Base-by-base conservation (phyloP, 129 eudicot genomes). In the Erigeron canadensis region DNA sequence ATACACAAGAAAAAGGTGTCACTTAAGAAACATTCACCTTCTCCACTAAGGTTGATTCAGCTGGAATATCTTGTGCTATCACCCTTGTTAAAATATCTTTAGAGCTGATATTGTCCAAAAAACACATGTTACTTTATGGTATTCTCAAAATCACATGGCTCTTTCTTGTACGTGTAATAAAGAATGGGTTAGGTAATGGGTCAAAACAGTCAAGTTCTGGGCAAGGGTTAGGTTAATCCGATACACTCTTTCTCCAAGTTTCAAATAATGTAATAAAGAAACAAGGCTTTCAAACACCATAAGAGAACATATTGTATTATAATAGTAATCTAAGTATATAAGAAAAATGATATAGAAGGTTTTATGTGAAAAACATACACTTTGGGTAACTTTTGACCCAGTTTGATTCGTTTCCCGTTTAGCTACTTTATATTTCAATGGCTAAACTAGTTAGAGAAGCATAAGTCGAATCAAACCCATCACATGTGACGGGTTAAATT, bases 41-140 rank as follows among this genome's bases (percentile, higher is more conserved):
- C 76, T 94, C 99, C 77, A 87, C 99, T 23, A 83, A 74, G 72
- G 97, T 94, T 48, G 99, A 87, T 39, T 86, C 93, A 11, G 93
- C 77, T 37, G 86, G 91, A 69, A 94, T 95, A 79, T 90, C 84
- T 84, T 87, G 91, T 62, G 96, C 88, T 71, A 94, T 87, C 69
- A 94, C 96, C 66, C 99, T 88, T 86, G 89, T 90, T 82, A 94
- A 69, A 39, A 89, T 86, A 75, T 89, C 96, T 68, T 86, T 89
- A 13, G 96, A 89, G 45, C 93, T 87, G 79, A 81, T 59, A 69
- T 34, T 16, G 60, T 34, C 76, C 47, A 75, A 65, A 28, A 28
- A 16, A 10, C 46, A 38, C 10, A 19, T 63, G 51, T 71, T 59
- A 58, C 10, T 51, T 23, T 55, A 43, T n/a, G 39, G 11, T 46